These are phyloP conservation scores for Lentinula lateritia DNA, from an alignment of 768 basidiomycete genomes.

Conservation along the genomic window DNA sequence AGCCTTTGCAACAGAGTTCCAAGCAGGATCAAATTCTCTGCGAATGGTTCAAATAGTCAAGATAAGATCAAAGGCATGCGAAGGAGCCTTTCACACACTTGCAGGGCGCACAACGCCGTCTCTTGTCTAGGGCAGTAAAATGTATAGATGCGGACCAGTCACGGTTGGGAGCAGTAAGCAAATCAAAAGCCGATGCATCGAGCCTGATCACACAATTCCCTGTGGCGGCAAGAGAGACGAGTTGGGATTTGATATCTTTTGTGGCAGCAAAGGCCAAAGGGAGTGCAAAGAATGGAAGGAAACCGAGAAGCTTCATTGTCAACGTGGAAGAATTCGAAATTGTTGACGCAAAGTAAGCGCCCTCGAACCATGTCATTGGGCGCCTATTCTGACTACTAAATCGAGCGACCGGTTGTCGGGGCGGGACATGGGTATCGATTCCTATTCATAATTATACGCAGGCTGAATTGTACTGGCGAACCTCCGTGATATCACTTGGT, in stretches of 20 bases:
- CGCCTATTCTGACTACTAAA: background rate
- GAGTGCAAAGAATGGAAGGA: conserved; percentile 22
- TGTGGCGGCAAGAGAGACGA: conserved; percentile 60
- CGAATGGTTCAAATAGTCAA: background rate
- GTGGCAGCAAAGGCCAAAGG: conserved; percentile 26
- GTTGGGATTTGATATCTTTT: conserved; percentile 42
- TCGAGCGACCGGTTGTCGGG: no score
- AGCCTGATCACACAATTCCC: conserved; percentile 81
- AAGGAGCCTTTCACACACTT: conserved; percentile 47
- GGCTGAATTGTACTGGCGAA: no score
- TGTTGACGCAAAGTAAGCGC: background rate
- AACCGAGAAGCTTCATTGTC: conserved; percentile 18
- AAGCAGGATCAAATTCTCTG: conserved; percentile 85
- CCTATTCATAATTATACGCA: no score
- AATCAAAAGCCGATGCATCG: conserved; percentile 68
- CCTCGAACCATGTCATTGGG: background rate
- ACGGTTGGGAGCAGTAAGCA: conserved; percentile 69
- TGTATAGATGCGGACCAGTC: conserved; percentile 87
- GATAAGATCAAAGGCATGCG: background rate
- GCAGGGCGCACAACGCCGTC: conserved; percentile 89
- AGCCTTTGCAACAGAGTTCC: conserved; percentile 75
- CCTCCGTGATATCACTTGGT: no score
- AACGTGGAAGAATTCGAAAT: conserved; percentile 20
- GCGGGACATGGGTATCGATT: no score
- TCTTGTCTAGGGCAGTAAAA: conserved; percentile 79